Evolutionary conservation across 2,329 filamentous ascomycete species (phyloP).

Genomic region (Akanthomyces uredinophilus): DNA sequence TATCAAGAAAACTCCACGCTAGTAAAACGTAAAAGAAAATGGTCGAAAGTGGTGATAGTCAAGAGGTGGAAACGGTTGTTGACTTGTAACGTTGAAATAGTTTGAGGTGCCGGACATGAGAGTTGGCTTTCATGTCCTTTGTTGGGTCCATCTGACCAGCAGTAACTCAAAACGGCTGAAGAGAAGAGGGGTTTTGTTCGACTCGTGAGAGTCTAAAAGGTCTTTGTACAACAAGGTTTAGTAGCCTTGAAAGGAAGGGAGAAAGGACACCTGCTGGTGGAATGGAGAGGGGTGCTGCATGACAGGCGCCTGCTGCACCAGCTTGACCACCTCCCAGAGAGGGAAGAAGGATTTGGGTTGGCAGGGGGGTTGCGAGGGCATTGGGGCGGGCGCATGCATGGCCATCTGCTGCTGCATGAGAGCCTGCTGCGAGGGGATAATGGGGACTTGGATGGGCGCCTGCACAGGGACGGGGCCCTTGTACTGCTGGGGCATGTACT

Average conservation of each 20-base stretch:
- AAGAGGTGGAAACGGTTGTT: conserved; percentile 1
- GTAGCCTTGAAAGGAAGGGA: conserved; percentile 48
- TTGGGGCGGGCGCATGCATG: conserved; percentile 32
- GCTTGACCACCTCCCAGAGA: conserved; percentile 49
- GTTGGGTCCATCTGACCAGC: conserved; percentile 9
- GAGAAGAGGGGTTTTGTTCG: not conserved
- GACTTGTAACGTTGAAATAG: not conserved
- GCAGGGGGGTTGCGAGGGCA: conserved; percentile 34
- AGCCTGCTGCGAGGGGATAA: conserved; percentile 21
- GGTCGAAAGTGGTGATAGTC: not conserved
- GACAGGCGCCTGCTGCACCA: conserved; percentile 44
- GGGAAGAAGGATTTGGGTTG: conserved; percentile 45
- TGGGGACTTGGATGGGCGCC: conserved; percentile 14
- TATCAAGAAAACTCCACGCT: conserved; percentile 16
- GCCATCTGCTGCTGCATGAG: conserved; percentile 24
- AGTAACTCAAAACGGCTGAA: conserved; percentile 10
- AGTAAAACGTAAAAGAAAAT: conserved; percentile 5
- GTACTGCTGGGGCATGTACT: conserved; percentile 43
- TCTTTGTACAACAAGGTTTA: conserved; percentile 25
- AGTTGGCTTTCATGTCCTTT: not conserved
- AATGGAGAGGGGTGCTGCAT: conserved; percentile 47
- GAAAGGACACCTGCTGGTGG: conserved; percentile 48
- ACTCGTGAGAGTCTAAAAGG: conserved; percentile 5
- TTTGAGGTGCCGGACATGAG: not conserved
- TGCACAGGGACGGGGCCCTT: conserved; percentile 32